A percentile compares a stretch with the other conserved stretches of the same genome.
Conservation (phyloP, 2,329 filamentous ascomycete genomes). For the Juglanconis sp. region DNA sequence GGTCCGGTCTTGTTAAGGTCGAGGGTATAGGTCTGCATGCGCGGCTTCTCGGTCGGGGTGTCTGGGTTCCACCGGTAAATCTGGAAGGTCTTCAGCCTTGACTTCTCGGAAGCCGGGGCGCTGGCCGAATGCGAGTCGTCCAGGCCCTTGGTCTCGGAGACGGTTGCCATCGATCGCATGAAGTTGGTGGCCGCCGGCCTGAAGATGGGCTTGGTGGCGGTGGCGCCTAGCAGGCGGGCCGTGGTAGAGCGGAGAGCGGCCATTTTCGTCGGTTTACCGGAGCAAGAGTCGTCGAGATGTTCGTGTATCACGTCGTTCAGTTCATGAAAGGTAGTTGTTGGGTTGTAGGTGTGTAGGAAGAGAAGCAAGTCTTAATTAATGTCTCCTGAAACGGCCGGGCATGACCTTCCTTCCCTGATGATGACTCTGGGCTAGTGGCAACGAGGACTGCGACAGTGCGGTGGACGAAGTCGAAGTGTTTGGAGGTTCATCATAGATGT, state of each 20-base stretch:
- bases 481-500: slow-evolving; percentile 9
- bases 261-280: slow-evolving; percentile 38
- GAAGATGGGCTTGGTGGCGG: slow-evolving; percentile 39
- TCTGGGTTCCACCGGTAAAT: slow-evolving; percentile 99
- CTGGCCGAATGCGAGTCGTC: slow-evolving; percentile 12
- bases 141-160: slow-evolving; percentile 46
- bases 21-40: slow-evolving; percentile 91
- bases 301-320: neutral
- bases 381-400: neutral
- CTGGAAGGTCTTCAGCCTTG: slow-evolving; percentile 88
- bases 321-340: neutral
- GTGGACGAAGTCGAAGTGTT: neutral
- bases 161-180: slow-evolving; percentile 52
- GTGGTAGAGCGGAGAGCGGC: slow-evolving; percentile 60
- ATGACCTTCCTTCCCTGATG: neutral
- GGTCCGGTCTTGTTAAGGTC: slow-evolving; percentile 99
- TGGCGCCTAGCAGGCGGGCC: slow-evolving; percentile 48
- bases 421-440: slow-evolving; percentile 10
- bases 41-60: slow-evolving; percentile 84
- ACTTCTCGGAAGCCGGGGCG: slow-evolving; percentile 55
- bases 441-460: neutral
- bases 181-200: slow-evolving; percentile 37
- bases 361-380: neutral
- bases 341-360: neutral
- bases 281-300: neutral